Evolutionary conservation across 208 protist genomes (phyloP).

Genomic region (Leishmania amazonensis): DNA sequence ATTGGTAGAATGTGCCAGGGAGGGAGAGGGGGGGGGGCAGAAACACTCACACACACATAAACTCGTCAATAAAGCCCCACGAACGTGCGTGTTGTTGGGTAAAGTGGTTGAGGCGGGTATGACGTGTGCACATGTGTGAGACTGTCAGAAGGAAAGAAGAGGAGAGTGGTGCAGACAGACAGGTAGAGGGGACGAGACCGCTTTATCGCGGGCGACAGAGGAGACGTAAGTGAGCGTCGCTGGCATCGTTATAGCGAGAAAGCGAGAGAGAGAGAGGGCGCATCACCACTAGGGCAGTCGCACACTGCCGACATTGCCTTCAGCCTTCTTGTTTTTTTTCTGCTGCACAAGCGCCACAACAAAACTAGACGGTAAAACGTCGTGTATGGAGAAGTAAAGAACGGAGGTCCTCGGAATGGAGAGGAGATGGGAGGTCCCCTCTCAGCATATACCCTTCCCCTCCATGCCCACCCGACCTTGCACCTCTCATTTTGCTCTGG

Average conservation of each 20-base stretch:
- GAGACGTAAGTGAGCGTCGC: neutral
- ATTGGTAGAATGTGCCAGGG: too few species aligned
- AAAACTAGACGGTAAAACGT: slow-evolving; percentile 1
- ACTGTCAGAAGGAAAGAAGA: neutral
- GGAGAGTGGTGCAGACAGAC: too few species aligned
- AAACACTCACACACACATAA: neutral
- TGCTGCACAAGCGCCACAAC: neutral
- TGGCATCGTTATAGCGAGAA: neutral
- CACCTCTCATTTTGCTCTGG: neutral
- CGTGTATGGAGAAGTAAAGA: neutral
- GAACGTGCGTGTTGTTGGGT: too few species aligned
- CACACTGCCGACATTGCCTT: neutral
- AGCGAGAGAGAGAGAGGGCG: neutral
- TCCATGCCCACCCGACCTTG: neutral
- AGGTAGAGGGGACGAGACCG: too few species aligned
- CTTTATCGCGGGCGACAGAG: neutral
- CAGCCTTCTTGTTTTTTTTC: neutral
- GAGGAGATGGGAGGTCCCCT: neutral
- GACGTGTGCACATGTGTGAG: neutral
- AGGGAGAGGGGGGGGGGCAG: neutral
- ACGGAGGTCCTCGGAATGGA: neutral
- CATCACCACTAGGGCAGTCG: neutral
- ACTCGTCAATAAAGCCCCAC: neutral
- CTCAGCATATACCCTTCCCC: too few species aligned
- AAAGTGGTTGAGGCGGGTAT: too few species aligned